These are phyloP conservation scores for Fomes fomentarius DNA, from an alignment of 1,284 basidiomycete genomes.

Conservation along the genomic window DNA sequence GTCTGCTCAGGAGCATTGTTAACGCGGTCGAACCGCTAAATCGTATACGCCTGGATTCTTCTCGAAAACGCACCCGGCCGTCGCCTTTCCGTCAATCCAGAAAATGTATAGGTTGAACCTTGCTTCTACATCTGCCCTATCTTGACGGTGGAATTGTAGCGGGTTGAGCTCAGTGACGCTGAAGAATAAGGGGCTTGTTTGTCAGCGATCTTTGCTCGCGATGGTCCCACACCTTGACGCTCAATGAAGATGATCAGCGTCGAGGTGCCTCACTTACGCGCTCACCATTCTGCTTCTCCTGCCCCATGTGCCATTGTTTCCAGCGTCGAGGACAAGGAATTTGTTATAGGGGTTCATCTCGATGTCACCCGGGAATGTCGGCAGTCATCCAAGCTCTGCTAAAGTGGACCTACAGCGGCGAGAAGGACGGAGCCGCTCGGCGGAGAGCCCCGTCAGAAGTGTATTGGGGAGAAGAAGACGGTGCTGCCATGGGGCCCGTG, in stretches of 20 bases:
- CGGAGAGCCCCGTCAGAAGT: conserved; percentile 16
- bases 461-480: conserved; percentile 8
- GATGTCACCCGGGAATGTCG: conserved; percentile 2
- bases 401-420: conserved; percentile 26
- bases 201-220: conserved; percentile 5
- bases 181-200: neutral
- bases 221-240: conserved; percentile 9
- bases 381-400: conserved; percentile 14
- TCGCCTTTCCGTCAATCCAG: neutral
- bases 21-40: neutral
- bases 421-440: conserved; percentile 23
- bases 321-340: conserved; percentile 3
- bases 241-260: conserved; percentile 20
- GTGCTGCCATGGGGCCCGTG: conserved; percentile 13
- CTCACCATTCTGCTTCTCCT: neutral
- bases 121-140: neutral
- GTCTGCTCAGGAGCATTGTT: neutral
- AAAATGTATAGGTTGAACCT: neutral
- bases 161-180: neutral
- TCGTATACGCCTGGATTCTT: neutral
- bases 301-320: conserved; percentile 9
- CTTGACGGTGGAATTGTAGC: neutral
- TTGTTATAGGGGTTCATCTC: neutral
- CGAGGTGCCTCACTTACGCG: conserved; percentile 8
- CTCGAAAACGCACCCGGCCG: neutral